Conservation (phyloP, 257 asterid species). For the Gentiana macrophylla region DNA sequence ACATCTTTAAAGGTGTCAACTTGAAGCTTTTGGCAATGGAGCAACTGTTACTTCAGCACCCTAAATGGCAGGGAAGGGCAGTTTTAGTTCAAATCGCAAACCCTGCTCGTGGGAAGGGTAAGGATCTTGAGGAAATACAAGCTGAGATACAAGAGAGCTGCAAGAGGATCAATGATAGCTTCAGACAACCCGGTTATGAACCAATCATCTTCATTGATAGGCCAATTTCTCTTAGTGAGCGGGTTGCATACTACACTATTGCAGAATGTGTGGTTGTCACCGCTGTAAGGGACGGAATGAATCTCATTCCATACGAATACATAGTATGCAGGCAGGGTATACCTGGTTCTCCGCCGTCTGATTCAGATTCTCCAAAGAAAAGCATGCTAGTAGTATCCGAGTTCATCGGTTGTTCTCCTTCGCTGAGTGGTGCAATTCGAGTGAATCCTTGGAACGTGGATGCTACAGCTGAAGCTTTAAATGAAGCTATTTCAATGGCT, state of each 20-base stretch:
- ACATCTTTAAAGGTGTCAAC: slow-evolving; percentile 38
- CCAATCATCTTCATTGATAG: slow-evolving; percentile 33
- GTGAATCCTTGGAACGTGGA: slow-evolving; percentile 47
- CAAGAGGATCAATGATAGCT: slow-evolving; percentile 30
- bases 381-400: slow-evolving; percentile 46
- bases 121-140: slow-evolving; percentile 39
- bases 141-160: slow-evolving; percentile 25
- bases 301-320: slow-evolving; percentile 41
- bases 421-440: slow-evolving; percentile 44
- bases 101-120: slow-evolving; percentile 44
- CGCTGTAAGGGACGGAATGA: slow-evolving; percentile 49
- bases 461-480: slow-evolving; percentile 36
- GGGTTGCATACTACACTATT: slow-evolving; percentile 31
- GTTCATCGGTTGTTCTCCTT: slow-evolving; percentile 47
- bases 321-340: slow-evolving; percentile 35
- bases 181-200: slow-evolving; percentile 37
- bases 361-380: slow-evolving; percentile 19
- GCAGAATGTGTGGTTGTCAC: slow-evolving; percentile 45
- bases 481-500: slow-evolving; percentile 35
- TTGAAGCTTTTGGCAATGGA: slow-evolving; percentile 42
- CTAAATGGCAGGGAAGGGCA: slow-evolving; percentile 38
- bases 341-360: slow-evolving; percentile 16
- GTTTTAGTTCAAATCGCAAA: slow-evolving; percentile 38
- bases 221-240: slow-evolving; percentile 35
- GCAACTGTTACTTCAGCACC: slow-evolving; percentile 33